Evolutionary conservation across 2,329 filamentous ascomycete genomes (phyloP), one percentile per base, ranked within the genome.

Genomic region (Colletotrichum sp.): DNA sequence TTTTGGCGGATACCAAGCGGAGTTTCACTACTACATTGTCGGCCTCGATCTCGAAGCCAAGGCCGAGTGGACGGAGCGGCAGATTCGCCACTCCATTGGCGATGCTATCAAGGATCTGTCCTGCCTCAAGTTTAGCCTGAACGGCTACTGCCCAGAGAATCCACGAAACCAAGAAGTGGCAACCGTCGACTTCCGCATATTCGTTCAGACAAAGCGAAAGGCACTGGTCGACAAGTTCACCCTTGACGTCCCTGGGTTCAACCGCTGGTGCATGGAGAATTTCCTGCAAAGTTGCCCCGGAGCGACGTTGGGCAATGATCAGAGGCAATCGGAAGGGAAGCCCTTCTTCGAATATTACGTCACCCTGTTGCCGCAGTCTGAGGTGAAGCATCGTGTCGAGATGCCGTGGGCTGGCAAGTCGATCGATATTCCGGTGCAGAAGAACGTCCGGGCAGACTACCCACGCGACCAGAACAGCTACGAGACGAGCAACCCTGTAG

Each of bases 51-150:
- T 80, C 16, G 73, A 78, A 34, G 70, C 79, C 66, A 80, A 80
- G 76, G 78, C 78, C 24, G 76, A 80, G 36, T 79, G 72, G 69
- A 81, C 78, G 18, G 80, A 81, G 70, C 71, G 78, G 18, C 80
- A 81, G 77, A 78, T 81, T 67, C 83, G 86, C 4, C 81, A 81
- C 82, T 78, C 78, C n/a, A 78, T 81, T 16, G 79, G 80, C 57
- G 79, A 80, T n/a, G 78, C 79, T 15, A 69, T 81, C 26, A 75
- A 72, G 67, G 66, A 78, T 30, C 78, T 79, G 52, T 75, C 70
- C 36, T 65, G 77, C 24, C 71, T 79, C 18, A 77, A 77, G 30
- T 79, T 79, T 34, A 73, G 66, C 21, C 18, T 78, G 12, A 77
- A 78, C 57, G 78, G 78, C 26, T 75, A 76, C 6, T 79, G 77